Evolutionary conservation across 352 stramenopile genomes (phyloP).

Genomic region (Phytopythium helicoides): DNA sequence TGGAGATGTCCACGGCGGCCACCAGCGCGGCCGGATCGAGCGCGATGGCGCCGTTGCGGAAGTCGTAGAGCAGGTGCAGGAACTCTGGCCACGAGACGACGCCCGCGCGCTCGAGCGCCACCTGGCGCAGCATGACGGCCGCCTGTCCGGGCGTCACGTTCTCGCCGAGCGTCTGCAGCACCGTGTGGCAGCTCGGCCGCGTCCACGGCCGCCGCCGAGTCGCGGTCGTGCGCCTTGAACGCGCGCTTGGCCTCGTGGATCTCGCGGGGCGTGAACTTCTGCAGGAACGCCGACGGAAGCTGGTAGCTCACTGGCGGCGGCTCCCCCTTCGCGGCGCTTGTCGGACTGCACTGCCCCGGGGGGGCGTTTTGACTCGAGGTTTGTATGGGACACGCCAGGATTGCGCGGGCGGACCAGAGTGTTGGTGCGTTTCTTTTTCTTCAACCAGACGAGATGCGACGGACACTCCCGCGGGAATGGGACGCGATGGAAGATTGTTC

Average conservation of each 20-base stretch:
- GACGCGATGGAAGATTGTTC: too few species aligned
- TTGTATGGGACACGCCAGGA: too few species aligned
- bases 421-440: too few species aligned
- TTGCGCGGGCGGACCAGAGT: too few species aligned
- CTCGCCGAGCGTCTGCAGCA: constrained; percentile 80
- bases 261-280: constrained; percentile 87
- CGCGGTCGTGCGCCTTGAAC: constrained; percentile 82
- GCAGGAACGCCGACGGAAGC: constrained; percentile 74
- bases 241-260: constrained; percentile 85
- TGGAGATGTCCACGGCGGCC: constrained; percentile 33
- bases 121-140: constrained; percentile 60
- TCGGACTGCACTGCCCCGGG: too few species aligned
- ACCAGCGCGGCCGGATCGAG: constrained; percentile 46
- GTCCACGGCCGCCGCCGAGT: constrained; percentile 60
- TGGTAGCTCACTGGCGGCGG: constrained; percentile 76
- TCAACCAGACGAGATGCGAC: too few species aligned
- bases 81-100: constrained; percentile 83
- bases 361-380: too few species aligned
- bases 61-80: constrained; percentile 70
- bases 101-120: constrained; percentile 37
- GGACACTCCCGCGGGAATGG: too few species aligned
- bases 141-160: constrained; percentile 67
- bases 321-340: too few species aligned
- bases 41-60: constrained; percentile 62
- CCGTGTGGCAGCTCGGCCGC: constrained; percentile 42